These are phyloP conservation scores for Botrytis aclada DNA, from an alignment of 2,329 filamentous ascomycete genomes.

Conservation along the genomic window DNA sequence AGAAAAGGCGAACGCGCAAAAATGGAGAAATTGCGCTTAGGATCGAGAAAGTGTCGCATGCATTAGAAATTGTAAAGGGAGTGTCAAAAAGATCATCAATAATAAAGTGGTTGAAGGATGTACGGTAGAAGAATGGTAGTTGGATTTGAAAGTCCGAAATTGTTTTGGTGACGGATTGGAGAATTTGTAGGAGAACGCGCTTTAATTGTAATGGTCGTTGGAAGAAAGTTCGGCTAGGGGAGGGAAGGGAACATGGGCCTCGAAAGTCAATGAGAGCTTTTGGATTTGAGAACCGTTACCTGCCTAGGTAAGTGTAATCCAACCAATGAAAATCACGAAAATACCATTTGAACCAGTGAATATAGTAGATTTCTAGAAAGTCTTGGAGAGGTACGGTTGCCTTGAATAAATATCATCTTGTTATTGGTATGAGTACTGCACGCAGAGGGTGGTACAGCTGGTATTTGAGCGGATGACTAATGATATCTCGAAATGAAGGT, in stretches of 20 bases:
- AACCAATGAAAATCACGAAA: constrained; percentile 22
- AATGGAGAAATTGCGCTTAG: constrained; percentile 32
- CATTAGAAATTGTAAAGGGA: constrained; percentile 34
- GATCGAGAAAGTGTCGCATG: constrained; percentile 28
- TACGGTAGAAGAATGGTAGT: constrained; percentile 22
- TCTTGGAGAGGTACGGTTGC: constrained; percentile 15
- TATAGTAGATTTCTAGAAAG: constrained; percentile 14
- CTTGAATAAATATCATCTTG: neutral
- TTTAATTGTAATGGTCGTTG: constrained; percentile 11
- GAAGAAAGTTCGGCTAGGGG: constrained; percentile 18
- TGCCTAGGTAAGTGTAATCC: neutral
- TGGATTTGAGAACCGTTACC: neutral
- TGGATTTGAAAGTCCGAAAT: constrained; percentile 17
- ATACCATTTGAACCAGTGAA: neutral
- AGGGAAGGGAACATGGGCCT: neutral
- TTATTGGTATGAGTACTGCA: neutral
- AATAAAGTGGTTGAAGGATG: constrained; percentile 1
- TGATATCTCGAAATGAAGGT: neutral
- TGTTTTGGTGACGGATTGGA: constrained; percentile 23
- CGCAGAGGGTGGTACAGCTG: neutral
- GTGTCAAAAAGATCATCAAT: constrained; percentile 25
- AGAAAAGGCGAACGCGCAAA: constrained; percentile 31
- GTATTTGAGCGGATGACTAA: neutral
- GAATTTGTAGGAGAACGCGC: constrained; percentile 18
- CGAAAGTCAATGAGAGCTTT: neutral